A percentile compares a stretch with the other conserved stretches of the same genome.
Conservation (phyloP, 2,329 filamentous ascomycete species). For the Mycosphaerelloides madeirae region DNA sequence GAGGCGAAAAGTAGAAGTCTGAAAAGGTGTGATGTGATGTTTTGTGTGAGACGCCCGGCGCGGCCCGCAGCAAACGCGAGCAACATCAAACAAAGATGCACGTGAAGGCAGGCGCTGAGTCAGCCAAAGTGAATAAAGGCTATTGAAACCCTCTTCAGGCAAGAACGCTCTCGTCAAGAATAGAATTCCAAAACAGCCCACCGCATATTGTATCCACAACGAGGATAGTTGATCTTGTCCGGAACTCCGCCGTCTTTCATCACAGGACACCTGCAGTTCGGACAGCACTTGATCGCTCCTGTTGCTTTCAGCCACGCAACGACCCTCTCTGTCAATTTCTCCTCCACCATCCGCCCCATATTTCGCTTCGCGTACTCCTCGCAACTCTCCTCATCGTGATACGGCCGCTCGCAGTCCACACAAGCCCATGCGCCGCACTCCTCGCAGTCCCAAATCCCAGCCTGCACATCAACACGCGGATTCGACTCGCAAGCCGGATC, state of each 20-base stretch:
- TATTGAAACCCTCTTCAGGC: too few species aligned
- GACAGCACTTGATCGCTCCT: background rate
- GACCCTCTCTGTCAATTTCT: background rate
- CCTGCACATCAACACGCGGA: background rate
- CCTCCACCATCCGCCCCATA: background rate
- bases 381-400: constrained; percentile 12
- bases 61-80: too few species aligned
- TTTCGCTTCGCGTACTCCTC: constrained; percentile 2
- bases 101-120: too few species aligned
- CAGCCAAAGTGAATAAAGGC: too few species aligned
- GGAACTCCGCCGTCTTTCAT: background rate
- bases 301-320: background rate
- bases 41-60: too few species aligned
- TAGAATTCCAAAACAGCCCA: too few species aligned
- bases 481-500: background rate
- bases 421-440: constrained; percentile 7
- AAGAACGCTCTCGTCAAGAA: too few species aligned
- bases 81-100: too few species aligned
- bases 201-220: background rate
- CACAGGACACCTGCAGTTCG: background rate
- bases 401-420: constrained; percentile 6
- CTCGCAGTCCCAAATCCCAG: constrained; percentile 18
- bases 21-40: too few species aligned
- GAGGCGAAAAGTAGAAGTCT: too few species aligned
- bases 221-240: background rate